Evolutionary conservation across 2,329 filamentous ascomycete species (phyloP), one percentile per base, ranked within the genome.

Genomic region (Pseudogymnoascus verrucosus): DNA sequence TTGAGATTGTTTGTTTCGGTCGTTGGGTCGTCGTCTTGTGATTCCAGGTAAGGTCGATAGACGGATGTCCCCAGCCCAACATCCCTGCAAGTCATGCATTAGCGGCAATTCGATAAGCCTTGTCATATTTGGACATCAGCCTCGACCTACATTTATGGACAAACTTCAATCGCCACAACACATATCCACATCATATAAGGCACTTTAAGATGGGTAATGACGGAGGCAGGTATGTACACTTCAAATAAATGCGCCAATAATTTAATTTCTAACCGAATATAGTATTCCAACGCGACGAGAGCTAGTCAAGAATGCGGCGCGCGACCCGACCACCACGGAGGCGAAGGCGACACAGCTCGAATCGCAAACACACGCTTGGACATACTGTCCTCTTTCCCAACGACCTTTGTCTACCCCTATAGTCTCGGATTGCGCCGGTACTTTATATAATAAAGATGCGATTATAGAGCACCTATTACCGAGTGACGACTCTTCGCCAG

Each of bases 261-360:
- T 64, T 11, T 65, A 60, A 28, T 59, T 19, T 34, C 42, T 61
- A 2, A 61, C 28, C 21, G 60, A 61, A 21, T 28, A 19, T 68
- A 86, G 91, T 69, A 99, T 99, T 69, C 95, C 95, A 4, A 98
- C 89, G 67, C 90, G 96, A 34, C 89, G 92, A 72, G 96, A 99
- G 77, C 90, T 99, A 54, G 95, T 99, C 75, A 96, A 96, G 77
- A 89, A 93, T 76, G 91, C 93, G 28, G 91, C 93, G 44, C 89
- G 91, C 70, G 84, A 87, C 61, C 90, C 89, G 21, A 96, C 90
- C 36, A 84, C 91, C 28, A 88, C 90, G 57, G 89, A 98, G 78
- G 79, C 96, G 64, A 98, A 98, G 78, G 92, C 95, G 68, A 89
- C 89, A 7, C 89, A 89, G 68, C 86, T 89, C 73, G 93, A 97